Evolutionary conservation across 805 yeast genomes (phyloP).

Genomic region (Metschnikowia baotianmanensis): DNA sequence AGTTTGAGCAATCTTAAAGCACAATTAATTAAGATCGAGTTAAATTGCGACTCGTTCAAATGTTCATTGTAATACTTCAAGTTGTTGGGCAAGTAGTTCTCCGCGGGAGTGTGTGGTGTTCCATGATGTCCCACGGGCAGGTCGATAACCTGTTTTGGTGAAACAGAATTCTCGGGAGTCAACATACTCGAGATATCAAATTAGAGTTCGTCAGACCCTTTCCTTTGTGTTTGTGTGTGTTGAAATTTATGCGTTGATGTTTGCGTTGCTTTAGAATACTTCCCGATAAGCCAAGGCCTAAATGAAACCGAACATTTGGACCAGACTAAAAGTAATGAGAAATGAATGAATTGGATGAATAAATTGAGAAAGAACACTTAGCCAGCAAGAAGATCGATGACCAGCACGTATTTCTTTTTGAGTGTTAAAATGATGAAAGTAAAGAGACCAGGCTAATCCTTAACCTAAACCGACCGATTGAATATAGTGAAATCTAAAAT

Average conservation of each 20-base stretch:
- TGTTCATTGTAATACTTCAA: slow-evolving; percentile 39
- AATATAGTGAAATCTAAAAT: no score
- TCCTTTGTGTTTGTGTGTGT: not conserved
- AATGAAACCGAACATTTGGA: slow-evolving; percentile 8
- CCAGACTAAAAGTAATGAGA: not conserved
- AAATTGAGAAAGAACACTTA: slow-evolving; percentile 1
- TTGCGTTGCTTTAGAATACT: not conserved
- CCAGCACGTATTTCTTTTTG: slow-evolving; percentile 9
- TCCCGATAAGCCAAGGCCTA: slow-evolving; percentile 3
- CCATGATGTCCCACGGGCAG: slow-evolving; percentile 6
- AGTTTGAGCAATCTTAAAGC: slow-evolving; percentile 35
- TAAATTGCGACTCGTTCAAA: slow-evolving; percentile 40
- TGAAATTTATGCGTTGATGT: not conserved
- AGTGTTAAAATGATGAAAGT: slow-evolving; percentile 6
- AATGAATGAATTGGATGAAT: slow-evolving; percentile 1
- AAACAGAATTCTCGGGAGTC: slow-evolving; percentile 15
- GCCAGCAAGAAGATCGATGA: slow-evolving; percentile 11
- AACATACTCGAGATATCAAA: slow-evolving; percentile 11
- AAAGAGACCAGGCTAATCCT: slow-evolving; percentile 7
- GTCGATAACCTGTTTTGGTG: slow-evolving; percentile 13
- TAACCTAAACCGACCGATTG: slow-evolving; percentile 13
- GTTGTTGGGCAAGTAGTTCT: slow-evolving; percentile 33
- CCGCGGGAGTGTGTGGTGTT: slow-evolving; percentile 15
- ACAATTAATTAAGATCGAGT: slow-evolving; percentile 37
- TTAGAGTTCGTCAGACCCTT: no score